Base-by-base conservation (phyloP, 2,329 filamentous ascomycete species). In the Cercospora brassicicola region DNA sequence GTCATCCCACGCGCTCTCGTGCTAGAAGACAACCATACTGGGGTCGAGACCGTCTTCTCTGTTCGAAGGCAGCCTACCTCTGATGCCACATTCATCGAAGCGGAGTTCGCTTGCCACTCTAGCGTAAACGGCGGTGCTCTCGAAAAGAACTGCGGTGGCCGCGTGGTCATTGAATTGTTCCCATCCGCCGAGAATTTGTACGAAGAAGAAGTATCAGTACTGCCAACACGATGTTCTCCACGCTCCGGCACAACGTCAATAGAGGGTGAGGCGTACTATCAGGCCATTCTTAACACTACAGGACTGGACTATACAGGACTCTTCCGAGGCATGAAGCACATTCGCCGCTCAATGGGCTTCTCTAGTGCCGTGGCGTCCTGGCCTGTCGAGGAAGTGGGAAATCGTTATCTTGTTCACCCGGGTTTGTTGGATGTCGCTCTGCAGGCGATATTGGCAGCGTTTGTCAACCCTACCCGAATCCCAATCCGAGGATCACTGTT, bases 71-170 rank as follows among this genome's bases (percentile, higher is more conserved):
- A 7, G 13, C 59, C 59, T 0, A 55, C 11, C 70, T 72, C 1
- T 57, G 70, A 0, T 76, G 79, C 80, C 48, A 75, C 78, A 10
- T 77, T 72, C 23, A 73, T 84, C 4, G 83, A 70, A 56, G 66
- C 66, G 26, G 68, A 70, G 9, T 71, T 66, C 31, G 39, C 63
- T 6, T 70, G 68, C 55, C 53, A 66, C 59, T 68, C 65, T 6
- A 68, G 66, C 57, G 68, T 70, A 2, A 62, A 65, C 9, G 57
- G 55, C 26, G 67, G 62, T 20, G 15, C 62, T n/a, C 51, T 71
- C 65, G 69, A 67, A 48, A 69, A 66, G 62, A 69, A 69, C 36
- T 65, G 59, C 42, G 59, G 65, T 31, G 69, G 69, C 20, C 67
- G 67, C 39, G 51, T 71, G n/a, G 57, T 67, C 7, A 68, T 71